Evolutionary conservation across 345 rosid species (phyloP), one percentile per base, ranked within the genome.

Genomic region (Cardamine resedifolia): DNA sequence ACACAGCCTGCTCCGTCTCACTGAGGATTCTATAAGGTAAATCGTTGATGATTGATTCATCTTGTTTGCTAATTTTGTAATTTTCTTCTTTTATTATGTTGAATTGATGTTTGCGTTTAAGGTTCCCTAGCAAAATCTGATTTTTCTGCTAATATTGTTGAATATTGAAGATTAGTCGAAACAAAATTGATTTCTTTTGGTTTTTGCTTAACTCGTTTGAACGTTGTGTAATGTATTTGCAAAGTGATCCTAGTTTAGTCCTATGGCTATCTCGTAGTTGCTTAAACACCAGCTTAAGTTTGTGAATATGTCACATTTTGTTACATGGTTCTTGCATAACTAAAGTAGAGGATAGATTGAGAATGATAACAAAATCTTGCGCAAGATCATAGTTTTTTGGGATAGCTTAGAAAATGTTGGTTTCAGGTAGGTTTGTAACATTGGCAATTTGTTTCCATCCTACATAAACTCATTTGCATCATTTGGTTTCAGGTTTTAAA

Each of bases 1-100:
- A 38, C 64, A 16, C 79, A 76, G 62, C 55, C 75, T 57, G 80
- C 80, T 64, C 41, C 79, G 15, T 75, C 74, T 75, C 70, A 75
- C 58, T 75, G 36, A 76, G 20, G 1, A 36, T 19, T 19, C 15
- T 12, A 52, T 68, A 3, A 63, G 75, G 75, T 70, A 34, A 34
- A 3, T 18, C 36, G 3, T 34, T 36, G 28, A 9, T 19, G 44
- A 52, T 9, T 61, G 69, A 52, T 52, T 23, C 30, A 31, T 58
- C 21, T 31, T 39, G 21, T 38, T 1, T 7, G 20, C 55, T 66
- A 7, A 41, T 60, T 74, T 58, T 19, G 60, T 18, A 14, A 20
- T 6, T 66, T 27, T 12, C 14, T 8, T 36, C 10, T 10, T 56
- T 64, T 53, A 27, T 5, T 20, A 6, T 52, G 55, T 11, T 55